These are phyloP conservation scores for Trichosporon coremiiforme DNA, from an alignment of 1,284 basidiomycete species.

Conservation along the genomic window DNA sequence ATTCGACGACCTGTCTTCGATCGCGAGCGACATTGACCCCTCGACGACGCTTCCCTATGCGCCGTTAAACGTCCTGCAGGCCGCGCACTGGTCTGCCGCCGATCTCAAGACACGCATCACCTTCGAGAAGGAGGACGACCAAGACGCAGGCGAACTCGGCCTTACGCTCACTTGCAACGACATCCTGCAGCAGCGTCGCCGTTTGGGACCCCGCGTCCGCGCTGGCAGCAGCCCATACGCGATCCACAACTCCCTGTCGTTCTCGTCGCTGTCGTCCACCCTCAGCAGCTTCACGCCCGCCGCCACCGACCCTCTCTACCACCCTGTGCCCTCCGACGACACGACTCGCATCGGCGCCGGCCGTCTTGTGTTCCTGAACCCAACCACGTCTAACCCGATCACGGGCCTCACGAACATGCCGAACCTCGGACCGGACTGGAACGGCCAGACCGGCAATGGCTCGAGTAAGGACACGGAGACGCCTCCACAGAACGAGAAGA, in stretches of 20 bases:
- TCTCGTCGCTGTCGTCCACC: conserved; percentile 32
- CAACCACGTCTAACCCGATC: conserved; percentile 18
- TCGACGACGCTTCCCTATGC: conserved; percentile 70
- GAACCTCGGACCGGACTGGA: conserved; percentile 47
- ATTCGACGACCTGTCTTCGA: conserved; percentile 72
- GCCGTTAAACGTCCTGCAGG: conserved; percentile 67
- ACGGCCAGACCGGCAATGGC: conserved; percentile 43
- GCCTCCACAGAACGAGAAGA: conserved; percentile 50
- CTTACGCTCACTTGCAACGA: conserved; percentile 42
- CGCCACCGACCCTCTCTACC: conserved; percentile 59
- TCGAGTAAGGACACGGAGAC: conserved; percentile 23
- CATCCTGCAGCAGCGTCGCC: conserved; percentile 38
- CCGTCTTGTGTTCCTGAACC: conserved; percentile 59
- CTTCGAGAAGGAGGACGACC: conserved; percentile 24
- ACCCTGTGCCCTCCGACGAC: conserved; percentile 72
- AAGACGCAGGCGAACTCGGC: conserved; percentile 44
- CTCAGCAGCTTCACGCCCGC: conserved; percentile 20
- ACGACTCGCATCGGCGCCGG: conserved; percentile 78
- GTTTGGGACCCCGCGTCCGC: conserved; percentile 20
- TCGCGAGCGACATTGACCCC: conserved; percentile 72
- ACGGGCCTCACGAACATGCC: conserved; percentile 42
- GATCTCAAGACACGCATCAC: conserved; percentile 47
- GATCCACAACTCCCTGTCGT: conserved; percentile 24
- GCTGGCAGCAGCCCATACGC: conserved; percentile 19
- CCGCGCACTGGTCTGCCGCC: conserved; percentile 69